These are phyloP conservation scores for Bolboschoenus planiculmis DNA, from an alignment of 176 grass and related monocot genomes.

Conservation along the genomic window DNA sequence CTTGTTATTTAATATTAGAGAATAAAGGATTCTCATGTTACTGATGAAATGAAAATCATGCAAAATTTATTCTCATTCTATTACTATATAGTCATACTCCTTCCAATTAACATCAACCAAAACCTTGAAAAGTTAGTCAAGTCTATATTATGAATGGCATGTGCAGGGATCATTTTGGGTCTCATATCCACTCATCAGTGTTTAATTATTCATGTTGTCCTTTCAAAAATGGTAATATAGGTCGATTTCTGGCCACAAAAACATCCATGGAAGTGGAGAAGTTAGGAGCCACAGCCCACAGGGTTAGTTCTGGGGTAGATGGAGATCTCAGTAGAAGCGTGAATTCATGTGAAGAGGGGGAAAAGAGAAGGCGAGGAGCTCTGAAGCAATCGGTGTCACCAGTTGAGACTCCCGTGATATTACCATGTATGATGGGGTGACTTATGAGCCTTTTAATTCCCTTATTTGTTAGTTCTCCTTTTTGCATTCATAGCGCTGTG, in stretches of 20 bases:
- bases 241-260: not conserved
- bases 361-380: conserved; percentile 10
- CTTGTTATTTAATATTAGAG: not conserved
- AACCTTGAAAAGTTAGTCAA: not conserved
- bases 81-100: not conserved
- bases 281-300: conserved; percentile 1
- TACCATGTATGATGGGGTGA: not conserved
- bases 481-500: not conserved
- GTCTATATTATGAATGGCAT: not conserved
- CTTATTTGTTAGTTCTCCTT: not conserved
- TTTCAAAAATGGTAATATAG: not conserved
- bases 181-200: not conserved
- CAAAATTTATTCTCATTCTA: too few relatives aligned
- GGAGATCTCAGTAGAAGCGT: not conserved
- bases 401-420: conserved; percentile 7
- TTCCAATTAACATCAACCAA: not conserved
- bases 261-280: not conserved
- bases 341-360: conserved; percentile 16
- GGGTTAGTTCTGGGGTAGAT: not conserved
- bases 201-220: not conserved
- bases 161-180: conserved; percentile 9
- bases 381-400: not conserved
- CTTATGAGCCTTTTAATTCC: not conserved
- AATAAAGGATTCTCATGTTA: not conserved
- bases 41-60: not conserved